These are phyloP conservation scores for Piper betle DNA, from an alignment of 164 flowering plant species.

Conservation along the genomic window DNA sequence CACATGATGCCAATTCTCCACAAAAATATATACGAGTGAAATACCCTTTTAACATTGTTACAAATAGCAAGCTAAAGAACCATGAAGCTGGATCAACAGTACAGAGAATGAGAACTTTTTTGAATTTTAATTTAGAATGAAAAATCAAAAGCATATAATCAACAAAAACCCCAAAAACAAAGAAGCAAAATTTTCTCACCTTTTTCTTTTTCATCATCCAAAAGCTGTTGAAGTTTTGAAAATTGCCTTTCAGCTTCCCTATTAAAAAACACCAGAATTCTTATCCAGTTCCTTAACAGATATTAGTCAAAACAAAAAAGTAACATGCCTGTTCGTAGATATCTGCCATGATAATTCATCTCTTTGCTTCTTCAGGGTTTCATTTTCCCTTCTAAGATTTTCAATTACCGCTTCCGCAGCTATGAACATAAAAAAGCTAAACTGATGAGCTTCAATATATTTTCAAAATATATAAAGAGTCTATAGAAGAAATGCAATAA, in stretches of 20 bases:
- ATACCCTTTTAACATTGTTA: neutral
- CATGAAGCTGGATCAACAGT: neutral
- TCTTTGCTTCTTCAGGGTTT: conserved; percentile 22
- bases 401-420: conserved; percentile 61
- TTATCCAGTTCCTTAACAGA: neutral
- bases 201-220: conserved; percentile 43
- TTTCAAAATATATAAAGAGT: too few relatives aligned
- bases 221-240: conserved; percentile 29
- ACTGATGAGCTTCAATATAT: neutral
- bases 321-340: conserved; percentile 33
- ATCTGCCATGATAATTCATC: conserved; percentile 35
- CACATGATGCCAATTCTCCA: neutral
- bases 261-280: conserved; percentile 7
- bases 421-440: conserved; percentile 14
- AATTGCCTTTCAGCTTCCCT: conserved; percentile 30
- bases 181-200: conserved; percentile 23
- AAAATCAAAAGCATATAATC: neutral
- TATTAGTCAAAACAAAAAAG: neutral
- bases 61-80: neutral
- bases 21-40: neutral
- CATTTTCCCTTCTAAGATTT: conserved; percentile 45
- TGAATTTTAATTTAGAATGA: neutral
- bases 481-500: too few relatives aligned
- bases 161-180: neutral
- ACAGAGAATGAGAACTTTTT: neutral